Evolutionary conservation across 805 yeast genomes (phyloP), one percentile per base, ranked within the genome.

Genomic region (Cyberlindnera mycetangii): DNA sequence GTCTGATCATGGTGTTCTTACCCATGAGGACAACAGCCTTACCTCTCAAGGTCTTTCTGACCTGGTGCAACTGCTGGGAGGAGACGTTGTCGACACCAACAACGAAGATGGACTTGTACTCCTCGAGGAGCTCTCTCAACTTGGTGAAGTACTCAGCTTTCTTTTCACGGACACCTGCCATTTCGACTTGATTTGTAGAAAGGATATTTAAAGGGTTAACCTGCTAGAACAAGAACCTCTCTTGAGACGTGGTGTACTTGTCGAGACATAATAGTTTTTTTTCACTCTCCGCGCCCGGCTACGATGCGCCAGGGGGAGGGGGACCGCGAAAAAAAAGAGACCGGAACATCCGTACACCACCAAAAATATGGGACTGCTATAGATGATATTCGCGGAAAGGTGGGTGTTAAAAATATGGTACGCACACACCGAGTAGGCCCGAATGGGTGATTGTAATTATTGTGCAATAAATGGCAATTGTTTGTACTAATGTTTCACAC

Each of bases 1-100:
- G 89, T 81, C 99, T 89, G 61, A 93, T 96, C 98, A 93, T 92
- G 83, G 99, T 93, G 97, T 93, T 93, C 87, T 93, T 93, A 81
- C 99, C 99, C 99, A 93, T 93, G 68, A 93, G 79, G 61, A 93
- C 90, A 62, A 87, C 93, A 68, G 93, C 99, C 52, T 82, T 85
- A 61, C 89, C 87, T 80, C 99, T 89, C 68, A 93, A 84, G 59
- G 89, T 75, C 82, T 86, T 89, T 86, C 99, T 89, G 80, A 89
- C 82, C 83, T 93, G 96, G 80, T 93, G 99, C 97, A 93, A 90
- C 80, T 93, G 99, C 82, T 93, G 99, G 64, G 99, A 93, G 60
- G 98, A 88, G 71, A 93, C 99, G 82, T 93, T 93, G 81, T 93
- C 99, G 65, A 93, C 97, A 77, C 98, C 98, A 70, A 93, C 98